Evolutionary conservation across 352 stramenopile species (phyloP), one percentile per base, ranked within the genome.

Genomic region (Phytophthora vignae): DNA sequence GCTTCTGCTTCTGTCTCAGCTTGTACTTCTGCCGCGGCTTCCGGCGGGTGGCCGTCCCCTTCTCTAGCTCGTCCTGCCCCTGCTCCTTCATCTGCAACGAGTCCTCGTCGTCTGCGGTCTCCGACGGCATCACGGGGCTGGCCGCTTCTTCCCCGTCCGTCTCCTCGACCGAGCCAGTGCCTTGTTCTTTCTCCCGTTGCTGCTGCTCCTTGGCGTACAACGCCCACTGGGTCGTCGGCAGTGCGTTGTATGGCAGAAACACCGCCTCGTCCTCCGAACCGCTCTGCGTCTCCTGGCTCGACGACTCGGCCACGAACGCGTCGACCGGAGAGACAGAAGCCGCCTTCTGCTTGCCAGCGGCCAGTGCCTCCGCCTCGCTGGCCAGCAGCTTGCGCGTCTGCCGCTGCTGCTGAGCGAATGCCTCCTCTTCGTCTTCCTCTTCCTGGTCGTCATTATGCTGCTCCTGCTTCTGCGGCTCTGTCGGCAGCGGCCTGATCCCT

Each of bases 261-360:
- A 70, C 55, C 7, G 55, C 44, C 38, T 90, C 83, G 27, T 92
- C 83, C 48, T 91, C 83, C 1, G 85, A 92, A 15, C 82, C 85
- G 3, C 82, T 88, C 67, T 93, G 85, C 15, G 85, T 93, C 59
- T 93, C 85, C 53, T 93, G 85, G 42, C 85, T 93, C 15, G 85
- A 93, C 17, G 77, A 78, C 40, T 82, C 85, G 14, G 60, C 61
- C 48, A 67, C 64, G 50, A 76, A 81, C 25, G 61, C 19, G 44
- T 78, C 63, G 10, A 55, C 31, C 36, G 59, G 42, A 14, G 58
- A 44, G 10, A 40, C 10, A 10, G 21, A 15, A 40, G 8, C 12
- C 50, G 52, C 46, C 55, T 73, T 78, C 9, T 46, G 69, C 49
- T 73, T 82, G 4, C 36, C 54, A 21, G 53, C 27, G 8, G 67